These are phyloP conservation scores for Hymenoscyphus fructigenus DNA, from an alignment of 2,329 filamentous ascomycete species.

Conservation along the genomic window DNA sequence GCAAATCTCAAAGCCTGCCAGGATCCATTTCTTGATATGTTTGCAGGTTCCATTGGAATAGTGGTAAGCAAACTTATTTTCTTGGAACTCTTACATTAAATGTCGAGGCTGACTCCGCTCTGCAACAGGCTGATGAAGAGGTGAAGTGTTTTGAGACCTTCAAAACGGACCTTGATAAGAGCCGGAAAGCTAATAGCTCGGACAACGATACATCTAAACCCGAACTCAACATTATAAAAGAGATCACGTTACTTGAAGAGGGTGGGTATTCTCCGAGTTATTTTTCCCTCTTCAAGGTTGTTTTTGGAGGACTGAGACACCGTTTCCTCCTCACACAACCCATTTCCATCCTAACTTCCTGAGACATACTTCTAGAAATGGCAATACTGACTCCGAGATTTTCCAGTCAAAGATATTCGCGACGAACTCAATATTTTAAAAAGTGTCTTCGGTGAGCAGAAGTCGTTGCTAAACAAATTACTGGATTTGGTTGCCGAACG, in stretches of 20 bases:
- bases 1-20: background rate
- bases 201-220: background rate
- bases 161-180: background rate
- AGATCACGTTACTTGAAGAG: conserved; percentile 4
- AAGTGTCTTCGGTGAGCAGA: background rate
- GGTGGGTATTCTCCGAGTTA: too few relatives aligned
- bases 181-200: background rate
- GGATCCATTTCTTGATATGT: conserved; percentile 1
- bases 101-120: background rate
- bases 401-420: conserved; percentile 7
- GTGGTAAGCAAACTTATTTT: background rate
- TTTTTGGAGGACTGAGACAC: too few relatives aligned
- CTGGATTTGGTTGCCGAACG: background rate
- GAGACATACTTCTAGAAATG: too few relatives aligned
- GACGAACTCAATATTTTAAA: conserved; percentile 6
- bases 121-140: conserved; percentile 1
- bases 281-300: too few relatives aligned
- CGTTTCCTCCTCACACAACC: too few relatives aligned
- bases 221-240: background rate
- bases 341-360: too few relatives aligned
- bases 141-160: background rate
- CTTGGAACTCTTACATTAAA: background rate
- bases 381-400: too few relatives aligned
- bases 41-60: conserved; percentile 4
- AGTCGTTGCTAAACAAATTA: background rate